Evolutionary conservation across 1,284 basidiomycete genomes (phyloP), one percentile per base, ranked within the genome.

Genomic region (Trametes hirsuta): DNA sequence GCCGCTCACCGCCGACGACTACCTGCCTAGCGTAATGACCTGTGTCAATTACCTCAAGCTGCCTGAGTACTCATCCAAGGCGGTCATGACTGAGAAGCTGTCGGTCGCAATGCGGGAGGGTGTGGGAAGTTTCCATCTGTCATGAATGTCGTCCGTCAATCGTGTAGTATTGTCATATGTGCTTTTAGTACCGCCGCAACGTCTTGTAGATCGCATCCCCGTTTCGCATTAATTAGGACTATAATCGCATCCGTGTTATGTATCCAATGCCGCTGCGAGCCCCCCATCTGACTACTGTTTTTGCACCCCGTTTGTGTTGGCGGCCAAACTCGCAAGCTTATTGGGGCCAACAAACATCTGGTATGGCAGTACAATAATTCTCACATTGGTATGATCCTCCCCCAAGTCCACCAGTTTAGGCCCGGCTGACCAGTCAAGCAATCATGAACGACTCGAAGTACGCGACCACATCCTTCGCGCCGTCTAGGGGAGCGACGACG

Each of bases 21-120:
- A 97, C 73, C 80, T 99, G 41, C 97, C 97, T 0, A 96, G 94
- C 72, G 96, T 98, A 47, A 98, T 98, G 97, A 98, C 97, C 10
- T 99, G 97, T 74, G 96, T 97, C 66, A 97, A 98, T 76, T 97
- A 96, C 72, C 79, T 98, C 71, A 98, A 98, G 76, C 78, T 97
- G 68, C 95, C 95, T 1, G 94, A 97, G 71, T 98, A 97, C 74
- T 93, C 91, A 58, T 87, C 87, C 40, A 94, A 91, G 75, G 82
- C 81, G 40, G 84, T 93, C 42, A 88, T 97, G 84, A 82, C 80
- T 65, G 86, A 91, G 73, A 95, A 94, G 73, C 75, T 98, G 59
- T 78, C 80, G 59, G 81, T 86, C 18, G 95, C 95, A 25, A 94
- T 96, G 79, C 83, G 85, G 68, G 95, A 97, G 76, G 95, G 95